Conservation (phyloP, 495 filamentous ascomycete genomes). For the Lasiosphaeriaceae sp. region DNA sequence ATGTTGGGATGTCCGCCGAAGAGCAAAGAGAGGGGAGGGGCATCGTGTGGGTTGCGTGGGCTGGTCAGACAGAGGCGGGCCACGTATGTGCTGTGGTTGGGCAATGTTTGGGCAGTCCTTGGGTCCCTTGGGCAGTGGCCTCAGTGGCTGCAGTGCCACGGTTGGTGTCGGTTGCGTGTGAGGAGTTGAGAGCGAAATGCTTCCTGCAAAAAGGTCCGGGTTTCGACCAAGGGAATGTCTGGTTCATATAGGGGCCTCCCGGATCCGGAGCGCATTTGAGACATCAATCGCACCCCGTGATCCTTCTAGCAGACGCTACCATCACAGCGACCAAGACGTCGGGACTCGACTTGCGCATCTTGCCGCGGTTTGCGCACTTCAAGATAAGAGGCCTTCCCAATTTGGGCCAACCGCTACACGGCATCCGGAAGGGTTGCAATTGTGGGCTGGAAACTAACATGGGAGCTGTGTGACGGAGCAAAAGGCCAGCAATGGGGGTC, state of each 20-base stretch:
- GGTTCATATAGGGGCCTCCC: background rate
- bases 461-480: too few species aligned
- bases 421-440: too few species aligned
- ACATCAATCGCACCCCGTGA: background rate
- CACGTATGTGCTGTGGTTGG: background rate
- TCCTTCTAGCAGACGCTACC: background rate
- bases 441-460: too few species aligned
- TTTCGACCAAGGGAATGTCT: background rate
- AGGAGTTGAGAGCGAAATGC: background rate
- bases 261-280: background rate
- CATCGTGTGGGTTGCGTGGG: background rate
- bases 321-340: background rate
- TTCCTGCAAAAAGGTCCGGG: background rate
- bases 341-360: background rate
- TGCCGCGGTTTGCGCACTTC: too few species aligned
- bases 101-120: background rate
- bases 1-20: too few species aligned
- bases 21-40: background rate
- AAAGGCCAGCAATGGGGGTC: too few species aligned
- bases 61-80: background rate
- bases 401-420: too few species aligned
- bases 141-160: background rate
- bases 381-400: too few species aligned
- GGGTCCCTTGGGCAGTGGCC: too few species aligned
- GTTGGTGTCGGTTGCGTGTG: background rate